Evolutionary conservation across 208 protist genomes (phyloP).

Genomic region (Crithidia bombi): DNA sequence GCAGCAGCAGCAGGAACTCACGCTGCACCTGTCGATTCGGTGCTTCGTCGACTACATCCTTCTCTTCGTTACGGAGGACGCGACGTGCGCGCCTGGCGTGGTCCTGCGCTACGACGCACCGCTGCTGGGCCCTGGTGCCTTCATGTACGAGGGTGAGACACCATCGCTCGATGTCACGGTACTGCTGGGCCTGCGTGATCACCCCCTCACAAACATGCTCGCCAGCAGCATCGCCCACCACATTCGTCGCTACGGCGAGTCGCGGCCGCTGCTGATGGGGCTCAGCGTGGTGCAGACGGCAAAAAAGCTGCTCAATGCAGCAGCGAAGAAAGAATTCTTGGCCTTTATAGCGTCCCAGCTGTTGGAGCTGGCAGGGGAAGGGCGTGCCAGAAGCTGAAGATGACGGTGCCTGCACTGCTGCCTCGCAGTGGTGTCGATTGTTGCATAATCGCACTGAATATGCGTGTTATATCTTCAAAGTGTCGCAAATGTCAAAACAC

Average conservation of each 20-base stretch:
- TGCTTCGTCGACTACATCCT: conserved; percentile 72
- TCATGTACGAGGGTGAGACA: conserved; percentile 45
- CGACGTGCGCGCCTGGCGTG: conserved; percentile 65
- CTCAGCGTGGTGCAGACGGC: conserved; percentile 64
- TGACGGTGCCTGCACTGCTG: too few species aligned
- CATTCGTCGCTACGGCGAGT: conserved; percentile 54
- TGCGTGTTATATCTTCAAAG: too few species aligned
- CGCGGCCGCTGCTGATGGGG: conserved; percentile 64
- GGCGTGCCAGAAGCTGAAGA: neutral
- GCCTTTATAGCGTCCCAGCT: conserved; percentile 37
- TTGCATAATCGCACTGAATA: too few species aligned
- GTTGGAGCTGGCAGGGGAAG: conserved; percentile 33
- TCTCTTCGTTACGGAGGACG: conserved; percentile 75
- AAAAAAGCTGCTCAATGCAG: conserved; percentile 38
- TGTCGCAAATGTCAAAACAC: too few species aligned
- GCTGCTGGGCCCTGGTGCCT: conserved; percentile 13
- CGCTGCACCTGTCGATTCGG: conserved; percentile 67
- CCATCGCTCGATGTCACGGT: conserved; percentile 53
- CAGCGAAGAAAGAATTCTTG: conserved; percentile 50
- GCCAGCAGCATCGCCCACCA: conserved; percentile 57
- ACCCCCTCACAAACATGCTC: conserved; percentile 78
- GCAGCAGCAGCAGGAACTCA: neutral
- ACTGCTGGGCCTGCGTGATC: conserved; percentile 78
- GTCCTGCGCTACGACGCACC: conserved; percentile 61
- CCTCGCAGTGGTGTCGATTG: too few species aligned